Evolutionary conservation across 768 basidiomycete species (phyloP).

Genomic region (Boletus bicolor): DNA sequence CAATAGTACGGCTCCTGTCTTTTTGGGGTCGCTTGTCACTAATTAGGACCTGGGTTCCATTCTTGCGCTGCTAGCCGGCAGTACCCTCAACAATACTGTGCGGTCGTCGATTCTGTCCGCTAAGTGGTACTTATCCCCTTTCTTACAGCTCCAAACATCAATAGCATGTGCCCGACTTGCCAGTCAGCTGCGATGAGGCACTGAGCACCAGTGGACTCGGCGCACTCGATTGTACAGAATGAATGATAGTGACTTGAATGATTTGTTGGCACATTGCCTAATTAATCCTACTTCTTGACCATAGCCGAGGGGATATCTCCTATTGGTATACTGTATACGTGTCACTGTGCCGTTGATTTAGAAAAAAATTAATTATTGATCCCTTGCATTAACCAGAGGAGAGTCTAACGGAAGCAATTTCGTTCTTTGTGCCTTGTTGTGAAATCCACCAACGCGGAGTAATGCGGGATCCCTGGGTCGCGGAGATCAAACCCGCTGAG

Average conservation of each 20-base stretch:
- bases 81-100: slow-evolving; percentile 48
- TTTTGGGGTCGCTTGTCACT: slow-evolving; percentile 11
- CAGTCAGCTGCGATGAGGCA: slow-evolving; percentile 26
- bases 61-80: slow-evolving; percentile 33
- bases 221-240: slow-evolving; percentile 1
- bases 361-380: slow-evolving; percentile 9
- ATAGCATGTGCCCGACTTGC: slow-evolving; percentile 42
- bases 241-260: slow-evolving; percentile 4
- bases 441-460: slow-evolving; percentile 6
- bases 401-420: slow-evolving; percentile 31
- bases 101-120: slow-evolving; percentile 9
- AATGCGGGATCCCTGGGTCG: slow-evolving; percentile 12
- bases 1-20: slow-evolving; percentile 41
- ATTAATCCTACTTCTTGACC: slow-evolving; percentile 27
- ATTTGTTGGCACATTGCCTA: slow-evolving; percentile 18
- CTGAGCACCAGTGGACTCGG: slow-evolving; percentile 13
- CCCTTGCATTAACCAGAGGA: slow-evolving; percentile 3
- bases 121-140: not conserved
- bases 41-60: slow-evolving; percentile 1
- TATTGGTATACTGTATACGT: slow-evolving; percentile 18
- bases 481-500: slow-evolving; percentile 29
- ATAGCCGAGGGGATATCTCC: slow-evolving; percentile 26
- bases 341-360: not conserved
- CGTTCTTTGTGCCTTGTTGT: slow-evolving; percentile 15
- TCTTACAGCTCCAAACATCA: slow-evolving; percentile 40